Evolutionary conservation across 1,284 basidiomycete species (phyloP).

Genomic region (Microbotryomycetes sp.): DNA sequence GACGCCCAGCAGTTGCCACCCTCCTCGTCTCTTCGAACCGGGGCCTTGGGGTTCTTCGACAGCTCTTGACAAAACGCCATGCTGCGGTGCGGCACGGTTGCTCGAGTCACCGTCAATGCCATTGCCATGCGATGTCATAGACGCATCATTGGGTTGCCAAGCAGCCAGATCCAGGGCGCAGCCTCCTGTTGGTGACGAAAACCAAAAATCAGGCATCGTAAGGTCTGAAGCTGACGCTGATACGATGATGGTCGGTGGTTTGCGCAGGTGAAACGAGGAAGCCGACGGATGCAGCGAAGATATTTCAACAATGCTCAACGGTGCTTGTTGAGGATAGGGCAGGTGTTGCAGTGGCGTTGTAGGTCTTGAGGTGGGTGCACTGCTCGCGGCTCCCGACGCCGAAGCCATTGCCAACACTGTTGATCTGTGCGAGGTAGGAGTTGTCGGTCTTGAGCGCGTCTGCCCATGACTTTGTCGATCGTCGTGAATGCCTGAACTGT

Average conservation of each 20-base stretch:
- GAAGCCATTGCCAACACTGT: not conserved
- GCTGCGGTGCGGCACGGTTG: not conserved
- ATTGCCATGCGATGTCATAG: no score
- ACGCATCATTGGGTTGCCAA: not conserved
- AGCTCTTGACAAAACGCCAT: not conserved
- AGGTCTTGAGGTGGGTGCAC: not conserved
- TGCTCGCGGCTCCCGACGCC: no score
- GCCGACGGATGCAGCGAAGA: conserved; percentile 13
- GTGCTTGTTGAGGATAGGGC: conserved; percentile 25
- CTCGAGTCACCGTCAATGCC: no score
- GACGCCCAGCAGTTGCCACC: conserved; percentile 25
- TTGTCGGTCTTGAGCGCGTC: no score
- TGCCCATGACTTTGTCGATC: no score
- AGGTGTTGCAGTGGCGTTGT: conserved; percentile 2
- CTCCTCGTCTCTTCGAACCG: not conserved
- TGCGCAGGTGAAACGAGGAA: conserved; percentile 17
- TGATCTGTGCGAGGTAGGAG: not conserved
- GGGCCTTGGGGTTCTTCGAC: not conserved
- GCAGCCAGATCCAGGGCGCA: conserved; percentile 20
- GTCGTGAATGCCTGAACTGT: no score
- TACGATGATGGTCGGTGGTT: conserved; percentile 30
- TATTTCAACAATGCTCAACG: conserved; percentile 1
- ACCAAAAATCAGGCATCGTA: conserved; percentile 20
- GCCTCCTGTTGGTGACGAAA: conserved; percentile 26
- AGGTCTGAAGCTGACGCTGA: conserved; percentile 5